These are phyloP conservation scores for Pseudopyrenochaeta lycopersici DNA, from an alignment of 2,329 filamentous ascomycete genomes.

Conservation along the genomic window DNA sequence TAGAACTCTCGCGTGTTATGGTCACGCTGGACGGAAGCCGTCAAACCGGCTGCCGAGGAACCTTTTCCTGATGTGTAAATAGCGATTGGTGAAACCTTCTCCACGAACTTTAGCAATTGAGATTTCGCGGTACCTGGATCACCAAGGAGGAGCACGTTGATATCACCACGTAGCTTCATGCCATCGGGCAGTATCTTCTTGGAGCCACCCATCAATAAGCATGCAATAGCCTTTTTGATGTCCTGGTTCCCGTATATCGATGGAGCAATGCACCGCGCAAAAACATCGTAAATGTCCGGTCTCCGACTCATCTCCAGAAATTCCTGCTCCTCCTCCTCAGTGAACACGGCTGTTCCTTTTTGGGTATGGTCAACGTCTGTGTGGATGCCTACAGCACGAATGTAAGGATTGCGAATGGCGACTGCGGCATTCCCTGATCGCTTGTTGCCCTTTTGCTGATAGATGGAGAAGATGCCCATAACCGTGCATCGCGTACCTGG, in stretches of 20 bases:
- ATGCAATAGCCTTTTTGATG: conserved; percentile 97
- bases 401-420: conserved; percentile 93
- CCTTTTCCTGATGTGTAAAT: conserved; percentile 99
- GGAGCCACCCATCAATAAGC: conserved; percentile 89
- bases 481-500: conserved; percentile 93
- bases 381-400: conserved; percentile 90
- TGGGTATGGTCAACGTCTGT: conserved; percentile 89
- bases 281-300: conserved; percentile 89
- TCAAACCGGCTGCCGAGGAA: conserved; percentile 95
- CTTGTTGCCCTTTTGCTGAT: conserved; percentile 89
- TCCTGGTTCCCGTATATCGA: conserved; percentile 96
- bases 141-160: conserved; percentile 95
- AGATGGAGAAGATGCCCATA: conserved; percentile 98
- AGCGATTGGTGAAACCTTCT: conserved; percentile 93
- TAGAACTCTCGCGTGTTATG: conserved; percentile 95
- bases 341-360: conserved; percentile 84
- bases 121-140: conserved; percentile 99
- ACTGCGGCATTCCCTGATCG: conserved; percentile 81
- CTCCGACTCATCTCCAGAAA: conserved; percentile 90
- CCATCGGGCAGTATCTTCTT: conserved; percentile 98
- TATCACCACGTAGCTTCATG: conserved; percentile 97
- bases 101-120: conserved; percentile 95
- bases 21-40: conserved; percentile 94
- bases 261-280: conserved; percentile 91
- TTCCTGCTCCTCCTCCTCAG: conserved; percentile 96